Percentiles rank a stretch among this genome's conserved stretches.
phyloP scores from a whole-genome alignment of 495 filamentous ascomycete species.

The Penicillium soppii region DNA sequence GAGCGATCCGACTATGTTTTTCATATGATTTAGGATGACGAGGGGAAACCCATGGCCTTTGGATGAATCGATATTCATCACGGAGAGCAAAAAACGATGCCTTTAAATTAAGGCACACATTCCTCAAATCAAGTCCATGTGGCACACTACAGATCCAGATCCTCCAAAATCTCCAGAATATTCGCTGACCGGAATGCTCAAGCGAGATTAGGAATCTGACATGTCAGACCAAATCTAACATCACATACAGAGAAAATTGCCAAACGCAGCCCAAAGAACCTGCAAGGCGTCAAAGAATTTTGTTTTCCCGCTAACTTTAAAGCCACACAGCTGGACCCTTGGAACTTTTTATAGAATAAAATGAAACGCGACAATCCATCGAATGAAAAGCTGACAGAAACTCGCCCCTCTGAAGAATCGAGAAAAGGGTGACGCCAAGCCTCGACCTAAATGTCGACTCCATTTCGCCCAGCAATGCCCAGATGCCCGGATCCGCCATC shows the following conservation, averaged over 20 bases:
- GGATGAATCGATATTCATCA: too few species aligned
- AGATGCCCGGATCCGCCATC: constrained; percentile 22
- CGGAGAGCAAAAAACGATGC: too few species aligned
- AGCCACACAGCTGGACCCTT: neutral
- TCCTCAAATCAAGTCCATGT: constrained; percentile 5
- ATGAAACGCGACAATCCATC: neutral
- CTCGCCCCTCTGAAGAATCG: constrained; percentile 19
- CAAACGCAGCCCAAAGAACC: too few species aligned
- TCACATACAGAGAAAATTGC: constrained; percentile 1
- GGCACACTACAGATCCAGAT: too few species aligned
- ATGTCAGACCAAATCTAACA: neutral
- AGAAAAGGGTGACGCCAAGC: constrained; percentile 21
- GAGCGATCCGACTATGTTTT: too few species aligned
- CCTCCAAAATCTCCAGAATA: constrained; percentile 2
- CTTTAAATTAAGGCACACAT: constrained; percentile 6
- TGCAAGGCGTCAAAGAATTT: too few species aligned
- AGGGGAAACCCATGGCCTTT: too few species aligned
- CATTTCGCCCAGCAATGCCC: neutral
- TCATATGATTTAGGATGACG: too few species aligned
- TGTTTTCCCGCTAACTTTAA: too few species aligned
- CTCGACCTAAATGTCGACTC: constrained; percentile 1
- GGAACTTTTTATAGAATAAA: neutral
- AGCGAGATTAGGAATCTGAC: neutral
- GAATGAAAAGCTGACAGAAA: neutral
- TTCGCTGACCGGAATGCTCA: neutral